phyloP scores from a whole-genome alignment of 129 eudicot species.

The Chrysanthemum seticuspe region DNA sequence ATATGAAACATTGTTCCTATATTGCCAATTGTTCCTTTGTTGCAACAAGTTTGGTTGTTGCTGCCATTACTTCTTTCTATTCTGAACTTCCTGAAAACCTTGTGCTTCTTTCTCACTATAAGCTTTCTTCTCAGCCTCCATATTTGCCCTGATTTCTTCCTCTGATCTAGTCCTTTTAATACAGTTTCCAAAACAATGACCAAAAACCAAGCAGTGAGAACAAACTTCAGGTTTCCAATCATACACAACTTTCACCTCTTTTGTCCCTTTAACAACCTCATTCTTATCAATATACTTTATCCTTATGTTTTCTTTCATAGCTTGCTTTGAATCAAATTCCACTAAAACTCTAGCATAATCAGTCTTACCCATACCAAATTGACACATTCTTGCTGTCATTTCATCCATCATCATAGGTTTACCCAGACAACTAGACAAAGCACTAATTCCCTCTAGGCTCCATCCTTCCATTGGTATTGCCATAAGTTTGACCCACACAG shows the following conservation, averaged over 20 bases:
- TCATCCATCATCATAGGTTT: background rate
- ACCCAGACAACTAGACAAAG: background rate
- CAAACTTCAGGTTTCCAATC: background rate
- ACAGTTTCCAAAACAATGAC: background rate
- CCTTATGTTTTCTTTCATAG: background rate
- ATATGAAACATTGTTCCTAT: too few relatives aligned
- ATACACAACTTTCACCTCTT: background rate
- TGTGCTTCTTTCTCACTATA: too few relatives aligned
- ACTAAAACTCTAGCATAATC: background rate
- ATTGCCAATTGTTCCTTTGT: too few relatives aligned
- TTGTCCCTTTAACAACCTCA: background rate
- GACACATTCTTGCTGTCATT: background rate
- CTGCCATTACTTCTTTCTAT: too few relatives aligned
- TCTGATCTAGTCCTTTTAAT: background rate
- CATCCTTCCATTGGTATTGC: background rate
- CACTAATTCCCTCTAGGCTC: background rate
- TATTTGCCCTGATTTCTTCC: too few relatives aligned
- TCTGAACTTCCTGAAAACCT: too few relatives aligned
- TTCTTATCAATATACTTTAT: too few relatives aligned
- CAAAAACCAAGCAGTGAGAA: background rate
- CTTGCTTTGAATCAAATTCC: too few relatives aligned
- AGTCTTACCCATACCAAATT: background rate
- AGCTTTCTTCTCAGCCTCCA: too few relatives aligned
- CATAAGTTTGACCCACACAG: background rate
- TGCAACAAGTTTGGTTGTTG: too few relatives aligned